phyloP scores from a whole-genome alignment of 2,329 filamentous ascomycete species.

The Gaeumannomyces tritici region DNA sequence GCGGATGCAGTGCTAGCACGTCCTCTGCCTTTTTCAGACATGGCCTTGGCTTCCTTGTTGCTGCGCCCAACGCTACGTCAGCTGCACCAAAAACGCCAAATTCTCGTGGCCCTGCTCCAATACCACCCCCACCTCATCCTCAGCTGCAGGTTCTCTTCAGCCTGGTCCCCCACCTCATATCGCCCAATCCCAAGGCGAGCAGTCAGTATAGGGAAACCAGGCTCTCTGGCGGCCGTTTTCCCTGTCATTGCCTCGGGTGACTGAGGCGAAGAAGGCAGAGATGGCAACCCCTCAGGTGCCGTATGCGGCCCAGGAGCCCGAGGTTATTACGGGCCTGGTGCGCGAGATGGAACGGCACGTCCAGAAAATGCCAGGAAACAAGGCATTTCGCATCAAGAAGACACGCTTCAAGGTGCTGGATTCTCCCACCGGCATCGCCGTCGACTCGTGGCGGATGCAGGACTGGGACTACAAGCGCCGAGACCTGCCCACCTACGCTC shows the following conservation, averaged over 20 bases:
- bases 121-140: background rate
- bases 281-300: constrained; percentile 37
- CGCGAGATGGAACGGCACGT: constrained; percentile 46
- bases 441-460: constrained; percentile 87
- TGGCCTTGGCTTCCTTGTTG: background rate
- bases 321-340: constrained; percentile 58
- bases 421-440: constrained; percentile 53
- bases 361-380: constrained; percentile 39
- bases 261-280: background rate
- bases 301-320: constrained; percentile 58
- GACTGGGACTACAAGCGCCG: constrained; percentile 93
- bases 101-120: background rate
- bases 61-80: no score
- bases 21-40: background rate
- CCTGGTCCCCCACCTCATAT: background rate
- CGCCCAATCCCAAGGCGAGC: background rate
- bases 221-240: background rate
- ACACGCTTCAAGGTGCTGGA: constrained; percentile 60
- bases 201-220: background rate
- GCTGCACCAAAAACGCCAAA: background rate
- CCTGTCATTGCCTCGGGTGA: background rate
- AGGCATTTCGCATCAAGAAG: constrained; percentile 68
- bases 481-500: constrained; percentile 81
- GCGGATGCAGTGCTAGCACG: background rate
- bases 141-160: background rate